Percentiles rank a stretch among this genome's conserved stretches.
Evolutionary conservation across 345 rosid species (phyloP).

Genomic region (Eucalyptus cladocalyx): DNA sequence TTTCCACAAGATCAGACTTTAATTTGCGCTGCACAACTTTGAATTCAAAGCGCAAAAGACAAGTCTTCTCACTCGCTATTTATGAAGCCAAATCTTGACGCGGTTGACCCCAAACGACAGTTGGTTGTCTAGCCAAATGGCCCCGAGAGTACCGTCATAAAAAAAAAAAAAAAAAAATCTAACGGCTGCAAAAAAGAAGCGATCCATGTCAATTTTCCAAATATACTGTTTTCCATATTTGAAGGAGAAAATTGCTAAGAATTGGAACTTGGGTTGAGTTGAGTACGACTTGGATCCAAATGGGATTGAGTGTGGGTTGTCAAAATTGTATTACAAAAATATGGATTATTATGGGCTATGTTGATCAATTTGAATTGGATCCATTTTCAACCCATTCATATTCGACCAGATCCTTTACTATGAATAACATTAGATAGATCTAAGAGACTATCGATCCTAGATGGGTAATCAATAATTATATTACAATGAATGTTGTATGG

Average conservation of each 20-base stretch:
- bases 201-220: rapidly evolving
- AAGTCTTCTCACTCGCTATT: background rate
- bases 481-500: background rate
- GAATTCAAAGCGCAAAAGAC: background rate
- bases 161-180: too few species aligned
- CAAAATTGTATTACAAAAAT: background rate
- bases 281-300: rapidly evolving
- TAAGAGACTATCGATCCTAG: background rate
- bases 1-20: background rate
- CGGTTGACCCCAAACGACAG: background rate
- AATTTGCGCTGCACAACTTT: background rate
- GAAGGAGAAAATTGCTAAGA: background rate
- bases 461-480: background rate
- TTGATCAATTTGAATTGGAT: background rate
- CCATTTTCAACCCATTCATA: background rate
- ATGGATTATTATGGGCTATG: too few species aligned
- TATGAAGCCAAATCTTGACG: background rate
- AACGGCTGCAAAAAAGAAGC: background rate
- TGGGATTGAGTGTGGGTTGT: background rate
- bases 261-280: background rate
- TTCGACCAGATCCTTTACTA: background rate
- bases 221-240: background rate
- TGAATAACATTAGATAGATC: background rate
- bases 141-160: background rate
- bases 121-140: background rate